A percentile compares a stretch with the other conserved stretches of the same genome.
Conservation (phyloP, 2,329 filamentous ascomycete genomes). For the Lasiodiplodia citricola region DNA sequence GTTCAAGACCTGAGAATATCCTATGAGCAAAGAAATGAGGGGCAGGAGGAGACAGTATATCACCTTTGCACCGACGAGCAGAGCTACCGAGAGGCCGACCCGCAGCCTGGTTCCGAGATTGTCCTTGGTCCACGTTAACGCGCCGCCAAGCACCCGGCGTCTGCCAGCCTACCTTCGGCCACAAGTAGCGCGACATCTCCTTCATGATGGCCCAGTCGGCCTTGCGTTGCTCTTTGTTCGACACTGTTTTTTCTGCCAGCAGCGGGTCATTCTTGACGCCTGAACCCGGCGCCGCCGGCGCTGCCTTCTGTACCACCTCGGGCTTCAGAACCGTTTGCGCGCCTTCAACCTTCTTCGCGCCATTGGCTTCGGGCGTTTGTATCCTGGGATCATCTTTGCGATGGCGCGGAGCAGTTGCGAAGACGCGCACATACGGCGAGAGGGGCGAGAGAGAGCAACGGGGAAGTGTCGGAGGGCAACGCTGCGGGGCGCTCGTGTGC, state of each 20-base stretch:
- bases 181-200: slow-evolving; percentile 95
- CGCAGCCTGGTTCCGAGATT: slow-evolving; percentile 81
- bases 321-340: slow-evolving; percentile 30
- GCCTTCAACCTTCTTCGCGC: slow-evolving; percentile 36
- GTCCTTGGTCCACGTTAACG: slow-evolving; percentile 53
- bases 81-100: slow-evolving; percentile 80
- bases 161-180: slow-evolving; percentile 70
- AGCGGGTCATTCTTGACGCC: slow-evolving; percentile 59
- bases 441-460: slow-evolving; percentile 28
- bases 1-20: slow-evolving; percentile 69
- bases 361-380: slow-evolving; percentile 32
- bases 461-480: slow-evolving; percentile 35
- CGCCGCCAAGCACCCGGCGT: neutral
- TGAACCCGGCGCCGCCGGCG: slow-evolving; percentile 36
- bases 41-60: slow-evolving; percentile 29
- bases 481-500: slow-evolving; percentile 8
- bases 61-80: slow-evolving; percentile 87
- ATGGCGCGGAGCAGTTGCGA: slow-evolving; percentile 51
- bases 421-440: slow-evolving; percentile 42
- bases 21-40: slow-evolving; percentile 29
- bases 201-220: slow-evolving; percentile 99
- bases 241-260: slow-evolving; percentile 67
- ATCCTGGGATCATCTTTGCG: slow-evolving; percentile 45
- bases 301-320: slow-evolving; percentile 31
- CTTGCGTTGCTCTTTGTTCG: slow-evolving; percentile 86